These are phyloP conservation scores for Epichloe baconii DNA, from an alignment of 2,329 filamentous ascomycete genomes.

Conservation along the genomic window DNA sequence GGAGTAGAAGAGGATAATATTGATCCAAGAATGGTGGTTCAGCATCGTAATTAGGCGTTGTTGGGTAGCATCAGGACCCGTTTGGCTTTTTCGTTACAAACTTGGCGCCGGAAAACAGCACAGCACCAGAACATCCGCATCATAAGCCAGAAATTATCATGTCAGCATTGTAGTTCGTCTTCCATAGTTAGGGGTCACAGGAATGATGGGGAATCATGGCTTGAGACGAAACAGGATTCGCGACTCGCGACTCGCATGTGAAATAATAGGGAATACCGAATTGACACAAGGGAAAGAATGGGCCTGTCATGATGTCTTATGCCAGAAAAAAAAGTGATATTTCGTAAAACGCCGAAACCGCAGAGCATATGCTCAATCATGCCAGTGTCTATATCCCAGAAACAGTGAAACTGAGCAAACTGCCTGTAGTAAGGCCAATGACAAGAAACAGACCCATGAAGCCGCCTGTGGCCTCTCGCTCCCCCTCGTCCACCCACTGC, in stretches of 20 bases:
- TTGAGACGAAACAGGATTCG: not conserved
- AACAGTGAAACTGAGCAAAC: constrained; percentile 72
- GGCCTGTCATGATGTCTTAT: not conserved
- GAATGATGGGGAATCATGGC: not conserved
- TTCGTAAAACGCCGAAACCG: not conserved
- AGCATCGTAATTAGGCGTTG: not conserved
- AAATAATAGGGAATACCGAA: not conserved
- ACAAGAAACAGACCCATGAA: constrained; percentile 94
- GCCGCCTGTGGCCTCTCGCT: constrained; percentile 77
- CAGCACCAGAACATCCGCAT: not conserved
- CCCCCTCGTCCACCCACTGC: constrained; percentile 67
- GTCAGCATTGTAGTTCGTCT: not conserved
- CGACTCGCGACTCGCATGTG: not conserved
- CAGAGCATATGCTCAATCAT: not conserved
- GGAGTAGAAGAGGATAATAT: not conserved
- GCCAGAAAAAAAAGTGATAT: not conserved
- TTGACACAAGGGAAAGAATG: not conserved
- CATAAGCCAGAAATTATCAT: not conserved
- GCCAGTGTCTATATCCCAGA: constrained; percentile 24
- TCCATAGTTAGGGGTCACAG: not conserved
- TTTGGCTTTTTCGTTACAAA: not conserved
- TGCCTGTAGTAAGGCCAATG: constrained; percentile 70
- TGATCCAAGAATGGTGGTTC: not conserved
- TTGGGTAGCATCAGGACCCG: constrained; percentile 2
- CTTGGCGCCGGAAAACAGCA: constrained; percentile 2